Conservation (phyloP, 768 basidiomycete genomes). For the Rhizopogon sp. region DNA sequence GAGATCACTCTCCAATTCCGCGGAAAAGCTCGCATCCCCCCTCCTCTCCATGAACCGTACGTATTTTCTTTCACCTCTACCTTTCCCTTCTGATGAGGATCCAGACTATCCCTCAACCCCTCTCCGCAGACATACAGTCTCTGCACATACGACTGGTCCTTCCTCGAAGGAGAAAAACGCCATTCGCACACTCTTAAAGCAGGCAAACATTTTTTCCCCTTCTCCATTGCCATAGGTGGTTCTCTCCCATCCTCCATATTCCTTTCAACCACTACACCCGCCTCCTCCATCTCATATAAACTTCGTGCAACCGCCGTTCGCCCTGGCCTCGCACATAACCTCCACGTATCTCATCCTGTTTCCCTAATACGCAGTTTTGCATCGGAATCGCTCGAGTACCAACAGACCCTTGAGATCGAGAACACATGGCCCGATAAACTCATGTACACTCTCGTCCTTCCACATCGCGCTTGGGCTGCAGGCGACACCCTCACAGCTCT, state of each 20-base stretch:
- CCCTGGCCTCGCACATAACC: constrained; percentile 66
- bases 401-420: constrained; percentile 91
- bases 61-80: constrained; percentile 21
- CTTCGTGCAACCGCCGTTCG: constrained; percentile 82
- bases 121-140: constrained; percentile 53
- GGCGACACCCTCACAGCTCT: constrained; percentile 80
- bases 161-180: constrained; percentile 78
- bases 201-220: constrained; percentile 91
- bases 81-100: neutral
- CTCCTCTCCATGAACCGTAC: constrained; percentile 52
- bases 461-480: constrained; percentile 93
- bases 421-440: constrained; percentile 97
- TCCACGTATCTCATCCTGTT: constrained; percentile 58
- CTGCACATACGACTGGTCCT: constrained; percentile 87
- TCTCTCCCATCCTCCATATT: constrained; percentile 73
- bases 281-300: constrained; percentile 79
- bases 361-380: constrained; percentile 69
- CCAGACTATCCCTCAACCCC: constrained; percentile 15
- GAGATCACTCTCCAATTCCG: constrained; percentile 81
- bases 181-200: constrained; percentile 90
- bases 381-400: constrained; percentile 87
- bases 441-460: constrained; percentile 92
- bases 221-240: constrained; percentile 82
- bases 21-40: constrained; percentile 75
- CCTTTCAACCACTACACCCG: constrained; percentile 45